Evolutionary conservation across 2,329 filamentous ascomycete species (phyloP), one percentile per base, ranked within the genome.

Genomic region (Aureobasidium melanogenum): DNA sequence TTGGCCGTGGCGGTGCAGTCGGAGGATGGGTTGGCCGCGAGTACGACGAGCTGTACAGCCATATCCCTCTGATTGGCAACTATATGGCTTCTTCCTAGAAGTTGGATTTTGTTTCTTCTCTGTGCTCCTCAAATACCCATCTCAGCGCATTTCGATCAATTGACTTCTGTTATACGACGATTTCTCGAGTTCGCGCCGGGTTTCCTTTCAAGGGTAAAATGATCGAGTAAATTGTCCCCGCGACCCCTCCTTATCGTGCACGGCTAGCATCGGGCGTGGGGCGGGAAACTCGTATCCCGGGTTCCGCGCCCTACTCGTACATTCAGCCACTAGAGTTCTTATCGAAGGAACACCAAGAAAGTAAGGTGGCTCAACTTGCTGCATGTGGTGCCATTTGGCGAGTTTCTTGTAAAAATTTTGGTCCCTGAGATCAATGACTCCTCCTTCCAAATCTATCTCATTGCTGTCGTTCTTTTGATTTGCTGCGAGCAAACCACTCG

Each of bases 1-100:
- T 96, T 9, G 91, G 87, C 2, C 80, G 83, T 64, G 88, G 82
- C 1, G 91, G 91, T 0, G 73, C 78, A 63, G 85, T 84, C 1
- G 77, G 82, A 4, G 91, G 91, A 0, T 97, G 91, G 91, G 80
- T 96, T 60, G 90, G 85, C 2, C 87, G 80, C 66, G 80, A 88
- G 54, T 96, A 93, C 74, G 88, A 97, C 76, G 82, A 84, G 54
- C 77, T 96, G 65, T 91, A 86, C 71, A 77, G 73, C 64, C 79
- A 77, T 57, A 77, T 88, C 44, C 85, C 85, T 1, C 66, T 86
- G 14, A 69, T 87, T 58, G 79, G 80, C 1, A 69, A 72, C 58
- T 84, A 79, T 76, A 69, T 79, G 66, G 61, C 60, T 41, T 50
- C 43, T 32, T 59, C 41, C 7, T 58, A 58, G 30, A 9, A 19